Base-by-base conservation (phyloP, 225 moss, liverwort and hornwort species). In the Polytrichum formosum region DNA sequence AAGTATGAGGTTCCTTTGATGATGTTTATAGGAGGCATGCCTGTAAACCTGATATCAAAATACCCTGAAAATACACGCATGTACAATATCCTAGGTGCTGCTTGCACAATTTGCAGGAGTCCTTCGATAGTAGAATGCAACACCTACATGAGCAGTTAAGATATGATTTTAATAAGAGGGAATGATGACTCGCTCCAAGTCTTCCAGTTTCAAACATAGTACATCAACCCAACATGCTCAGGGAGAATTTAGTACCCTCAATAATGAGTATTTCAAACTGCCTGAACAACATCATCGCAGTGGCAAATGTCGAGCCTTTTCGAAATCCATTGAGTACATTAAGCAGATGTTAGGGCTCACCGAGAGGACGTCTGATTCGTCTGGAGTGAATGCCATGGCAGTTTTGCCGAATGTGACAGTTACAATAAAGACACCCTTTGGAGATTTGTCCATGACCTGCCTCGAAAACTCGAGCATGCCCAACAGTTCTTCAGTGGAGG, bases 391-490 rank as follows among this genome's bases (percentile, higher is more conserved):
- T 28, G 71, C 71, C 55, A 95, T 84, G 30, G 81, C 81, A 7
- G 19, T 19, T 63, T 84, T 81, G 25, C 89, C 89, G 73, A 83
- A 95, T 13, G 92, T 91, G 13, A 92, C 78, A 21, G 80, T 84
- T 28, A 92, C 85, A 7, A 88, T 54, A 56, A 95, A 92, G 35
- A 81, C 89, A 37, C 95, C 95, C 78, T 90, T 95, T 54, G 92
- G 84, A 27, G 79, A 80, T 35, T 92, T 95, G 30, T 92, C 95
- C 60, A 72, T 71, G 2, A 81, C 70, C 4, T 71, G 60, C 62
- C 95, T 79, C 78, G 85, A 87, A 37, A 80, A 77, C 27, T 95
- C 95, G 46, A 95, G 79, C 83, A 91, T 81, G 53, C 90, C 92
- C 29, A 91, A 80, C 29, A 92, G 22, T 63, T 95, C 95, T 55